phyloP scores from a whole-genome alignment of 2,329 filamentous ascomycete genomes.

The Penicillium thymicola region DNA sequence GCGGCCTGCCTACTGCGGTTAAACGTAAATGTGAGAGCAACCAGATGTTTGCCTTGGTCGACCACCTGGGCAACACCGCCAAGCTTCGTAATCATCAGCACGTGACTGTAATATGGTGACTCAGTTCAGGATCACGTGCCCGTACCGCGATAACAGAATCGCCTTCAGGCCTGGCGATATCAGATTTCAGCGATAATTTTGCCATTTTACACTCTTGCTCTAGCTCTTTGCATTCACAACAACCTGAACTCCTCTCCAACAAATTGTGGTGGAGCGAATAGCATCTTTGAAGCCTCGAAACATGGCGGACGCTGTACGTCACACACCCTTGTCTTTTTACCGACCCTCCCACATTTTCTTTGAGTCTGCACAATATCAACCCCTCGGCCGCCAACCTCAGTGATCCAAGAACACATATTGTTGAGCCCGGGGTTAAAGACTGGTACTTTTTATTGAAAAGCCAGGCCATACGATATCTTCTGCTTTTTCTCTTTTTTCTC shows the following conservation, averaged over 20 bases:
- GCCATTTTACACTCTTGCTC: constrained; percentile 10
- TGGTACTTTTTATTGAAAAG: not conserved
- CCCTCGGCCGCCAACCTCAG: constrained; percentile 25
- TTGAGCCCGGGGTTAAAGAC: not conserved
- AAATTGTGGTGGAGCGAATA: constrained; percentile 13
- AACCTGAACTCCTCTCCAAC: not conserved
- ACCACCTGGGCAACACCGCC: too few relatives aligned
- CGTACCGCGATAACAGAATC: constrained; percentile 22
- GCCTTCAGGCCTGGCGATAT: constrained; percentile 16
- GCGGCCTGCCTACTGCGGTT: constrained; percentile 37
- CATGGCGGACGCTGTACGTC: constrained; percentile 47
- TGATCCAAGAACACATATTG: constrained; percentile 14
- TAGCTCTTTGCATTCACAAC: not conserved
- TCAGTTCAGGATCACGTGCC: constrained; percentile 18
- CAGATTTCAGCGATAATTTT: constrained; percentile 21
- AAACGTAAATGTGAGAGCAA: constrained; percentile 17
- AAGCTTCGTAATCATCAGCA: not conserved
- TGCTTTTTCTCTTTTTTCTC: constrained; percentile 5
- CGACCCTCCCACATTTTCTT: constrained; percentile 43
- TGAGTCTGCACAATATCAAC: constrained; percentile 28
- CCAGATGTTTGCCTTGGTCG: constrained; percentile 12
- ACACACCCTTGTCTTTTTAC: constrained; percentile 37
- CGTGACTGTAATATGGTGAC: constrained; percentile 9
- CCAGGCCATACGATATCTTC: constrained; percentile 6
- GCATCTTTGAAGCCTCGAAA: constrained; percentile 19